Conservation (phyloP, 192 early-diverging fungal genomes). For the Umbelopsis sp. region DNA sequence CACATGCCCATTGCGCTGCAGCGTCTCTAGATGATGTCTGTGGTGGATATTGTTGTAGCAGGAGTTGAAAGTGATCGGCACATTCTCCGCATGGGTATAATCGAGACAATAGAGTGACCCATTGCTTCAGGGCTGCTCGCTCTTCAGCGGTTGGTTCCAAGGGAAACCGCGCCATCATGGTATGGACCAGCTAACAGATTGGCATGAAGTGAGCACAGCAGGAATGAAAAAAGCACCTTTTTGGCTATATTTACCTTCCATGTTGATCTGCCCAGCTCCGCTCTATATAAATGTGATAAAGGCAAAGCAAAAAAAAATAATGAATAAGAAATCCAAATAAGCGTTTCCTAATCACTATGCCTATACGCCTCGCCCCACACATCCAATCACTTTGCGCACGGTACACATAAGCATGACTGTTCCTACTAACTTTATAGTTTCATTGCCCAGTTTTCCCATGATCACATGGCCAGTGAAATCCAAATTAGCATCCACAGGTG, state of each 20-base stretch:
- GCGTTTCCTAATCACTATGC: neutral
- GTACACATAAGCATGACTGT: too few species aligned
- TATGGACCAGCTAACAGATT: conserved; percentile 73
- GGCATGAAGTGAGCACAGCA: neutral
- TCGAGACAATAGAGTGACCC: conserved; percentile 79
- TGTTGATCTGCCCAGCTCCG: conserved; percentile 84
- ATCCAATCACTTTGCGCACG: neutral
- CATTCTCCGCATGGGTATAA: conserved; percentile 98
- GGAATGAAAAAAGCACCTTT: neutral
- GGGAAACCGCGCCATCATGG: conserved; percentile 90
- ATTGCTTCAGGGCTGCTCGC: conserved; percentile 73
- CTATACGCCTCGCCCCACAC: neutral
- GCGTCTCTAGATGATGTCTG: conserved; percentile 70
- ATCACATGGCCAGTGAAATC: conserved; percentile 46
- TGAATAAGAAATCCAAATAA: neutral
- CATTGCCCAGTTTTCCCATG: conserved; percentile 74
- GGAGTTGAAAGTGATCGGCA: conserved; percentile 82
- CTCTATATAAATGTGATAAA: conserved; percentile 48
- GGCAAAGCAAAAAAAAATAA: neutral
- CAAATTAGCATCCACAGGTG: neutral
- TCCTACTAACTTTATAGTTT: conserved; percentile 50
- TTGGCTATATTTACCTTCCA: conserved; percentile 62
- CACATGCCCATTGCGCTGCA: conserved; percentile 86
- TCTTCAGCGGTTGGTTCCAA: conserved; percentile 76
- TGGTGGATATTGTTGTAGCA: conserved; percentile 80